Percentiles rank a stretch among this genome's conserved stretches.
These are phyloP conservation scores for Rhipidocladum racemiflorum DNA, from an alignment of 176 grass and related monocot species.

Conservation along the genomic window DNA sequence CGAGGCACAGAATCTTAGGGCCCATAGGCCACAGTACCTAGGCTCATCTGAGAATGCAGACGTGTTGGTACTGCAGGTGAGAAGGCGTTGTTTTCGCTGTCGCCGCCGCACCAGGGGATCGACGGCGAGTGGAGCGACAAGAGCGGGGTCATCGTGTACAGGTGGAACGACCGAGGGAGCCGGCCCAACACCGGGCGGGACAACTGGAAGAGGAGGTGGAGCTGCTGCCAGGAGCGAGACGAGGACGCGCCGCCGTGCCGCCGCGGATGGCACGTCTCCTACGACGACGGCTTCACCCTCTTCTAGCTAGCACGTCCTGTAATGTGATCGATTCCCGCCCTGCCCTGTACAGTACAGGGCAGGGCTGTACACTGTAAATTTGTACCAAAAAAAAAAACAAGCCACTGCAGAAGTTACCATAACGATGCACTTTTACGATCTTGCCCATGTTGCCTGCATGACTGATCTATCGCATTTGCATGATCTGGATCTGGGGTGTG, in stretches of 20 bases:
- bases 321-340: not conserved
- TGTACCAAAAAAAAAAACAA: no score
- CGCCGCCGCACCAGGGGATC: constrained; percentile 77
- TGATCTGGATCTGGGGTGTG: not conserved
- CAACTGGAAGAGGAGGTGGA: constrained; percentile 80
- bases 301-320: constrained; percentile 24
- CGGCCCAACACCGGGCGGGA: constrained; percentile 48
- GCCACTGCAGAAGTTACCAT: no score
- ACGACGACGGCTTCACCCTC: constrained; percentile 72
- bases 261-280: constrained; percentile 59
- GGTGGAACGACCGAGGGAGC: constrained; percentile 58
- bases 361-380: not conserved
- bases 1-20: not conserved
- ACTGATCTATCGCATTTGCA: not conserved
- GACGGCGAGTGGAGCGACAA: constrained; percentile 87
- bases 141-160: constrained; percentile 75
- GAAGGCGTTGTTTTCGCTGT: constrained; percentile 65
- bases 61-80: constrained; percentile 40
- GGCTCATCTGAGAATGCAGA: not conserved
- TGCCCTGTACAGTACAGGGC: no score
- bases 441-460: not conserved
- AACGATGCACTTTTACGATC: no score
- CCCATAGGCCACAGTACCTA: no score
- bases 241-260: constrained; percentile 60
- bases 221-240: constrained; percentile 69